These are phyloP conservation scores for Blepharisma japonicum DNA, from an alignment of 73 alveolate species.

Conservation along the genomic window DNA sequence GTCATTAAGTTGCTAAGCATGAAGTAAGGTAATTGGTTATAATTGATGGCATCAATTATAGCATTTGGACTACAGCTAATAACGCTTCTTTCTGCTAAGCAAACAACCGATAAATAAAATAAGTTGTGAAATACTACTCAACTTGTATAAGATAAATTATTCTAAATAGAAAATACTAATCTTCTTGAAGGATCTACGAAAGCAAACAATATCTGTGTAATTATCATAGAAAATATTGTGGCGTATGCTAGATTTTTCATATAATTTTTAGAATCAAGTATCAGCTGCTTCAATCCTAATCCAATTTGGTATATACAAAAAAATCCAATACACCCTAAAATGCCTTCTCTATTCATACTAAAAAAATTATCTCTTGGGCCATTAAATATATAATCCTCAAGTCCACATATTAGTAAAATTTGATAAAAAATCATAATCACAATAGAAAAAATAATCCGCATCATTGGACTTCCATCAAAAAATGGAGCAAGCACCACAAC, in stretches of 20 bases:
- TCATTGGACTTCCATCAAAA: slow-evolving; percentile 25
- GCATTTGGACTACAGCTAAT: slow-evolving; percentile 14
- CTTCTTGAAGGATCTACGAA: slow-evolving; percentile 26
- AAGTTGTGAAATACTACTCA: slow-evolving; percentile 34
- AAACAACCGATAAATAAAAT: neutral
- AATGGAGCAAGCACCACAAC: slow-evolving; percentile 31
- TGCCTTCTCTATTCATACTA: slow-evolving; percentile 64
- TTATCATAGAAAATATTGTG: neutral
- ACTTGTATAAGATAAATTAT: slow-evolving; percentile 36
- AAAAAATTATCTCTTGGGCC: slow-evolving; percentile 52
- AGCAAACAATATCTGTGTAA: neutral
- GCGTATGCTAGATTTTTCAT: neutral
- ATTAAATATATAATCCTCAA: slow-evolving; percentile 42
- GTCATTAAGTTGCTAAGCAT: slow-evolving; percentile 39
- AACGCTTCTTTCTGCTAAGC: slow-evolving; percentile 28
- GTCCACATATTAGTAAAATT: slow-evolving; percentile 30
- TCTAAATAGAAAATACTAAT: neutral
- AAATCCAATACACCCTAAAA: slow-evolving; percentile 62
- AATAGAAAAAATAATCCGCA: slow-evolving; percentile 29
- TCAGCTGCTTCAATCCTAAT: slow-evolving; percentile 32
- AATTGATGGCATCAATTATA: slow-evolving; percentile 34
- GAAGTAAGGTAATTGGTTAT: slow-evolving; percentile 42
- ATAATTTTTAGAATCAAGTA: neutral
- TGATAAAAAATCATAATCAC: slow-evolving; percentile 40
- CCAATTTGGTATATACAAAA: slow-evolving; percentile 44